phyloP scores from a whole-genome alignment of 2,329 filamentous ascomycete genomes.

The Aspergillus tubingensis region DNA sequence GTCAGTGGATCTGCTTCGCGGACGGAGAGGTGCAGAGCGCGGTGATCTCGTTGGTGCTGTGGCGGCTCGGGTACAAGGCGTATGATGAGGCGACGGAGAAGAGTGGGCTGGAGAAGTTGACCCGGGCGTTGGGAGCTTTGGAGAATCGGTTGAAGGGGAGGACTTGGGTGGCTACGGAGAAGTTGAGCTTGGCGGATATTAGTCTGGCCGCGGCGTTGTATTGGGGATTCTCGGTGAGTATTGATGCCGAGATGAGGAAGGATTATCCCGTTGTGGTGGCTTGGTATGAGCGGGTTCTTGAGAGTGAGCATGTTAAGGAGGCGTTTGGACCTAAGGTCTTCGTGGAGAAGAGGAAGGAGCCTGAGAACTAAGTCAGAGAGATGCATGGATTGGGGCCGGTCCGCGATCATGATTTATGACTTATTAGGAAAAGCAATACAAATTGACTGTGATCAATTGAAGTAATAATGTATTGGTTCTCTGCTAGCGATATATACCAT shows the following conservation, averaged over 20 bases:
- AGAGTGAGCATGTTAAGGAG: slow-evolving; percentile 27
- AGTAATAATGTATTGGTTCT: not conserved
- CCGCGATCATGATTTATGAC: not conserved
- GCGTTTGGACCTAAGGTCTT: slow-evolving; percentile 23
- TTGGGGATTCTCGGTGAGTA: slow-evolving; percentile 27
- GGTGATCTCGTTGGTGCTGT: slow-evolving; percentile 22
- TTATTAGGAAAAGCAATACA: not conserved
- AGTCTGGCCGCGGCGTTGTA: slow-evolving; percentile 24
- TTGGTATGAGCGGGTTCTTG: slow-evolving; percentile 27
- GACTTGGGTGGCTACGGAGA: slow-evolving; percentile 29
- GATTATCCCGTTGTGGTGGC: slow-evolving; percentile 25
- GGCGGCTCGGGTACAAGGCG: slow-evolving; percentile 21
- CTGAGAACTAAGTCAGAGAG: not conserved
- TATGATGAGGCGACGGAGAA: slow-evolving; percentile 27
- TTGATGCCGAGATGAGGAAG: slow-evolving; percentile 31
- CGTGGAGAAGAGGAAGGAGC: not conserved
- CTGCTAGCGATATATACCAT: not conserved
- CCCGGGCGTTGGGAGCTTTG: slow-evolving; percentile 23
- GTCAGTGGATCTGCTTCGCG: slow-evolving; percentile 51
- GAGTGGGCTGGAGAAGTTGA: slow-evolving; percentile 19
- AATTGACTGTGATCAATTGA: not conserved
- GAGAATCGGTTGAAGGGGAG: slow-evolving; percentile 23
- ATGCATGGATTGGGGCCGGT: not conserved
- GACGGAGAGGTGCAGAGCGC: slow-evolving; percentile 34
- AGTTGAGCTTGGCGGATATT: slow-evolving; percentile 34